phyloP scores from a whole-genome alignment of 331 rosid genomes.

The Malus hybrid region DNA sequence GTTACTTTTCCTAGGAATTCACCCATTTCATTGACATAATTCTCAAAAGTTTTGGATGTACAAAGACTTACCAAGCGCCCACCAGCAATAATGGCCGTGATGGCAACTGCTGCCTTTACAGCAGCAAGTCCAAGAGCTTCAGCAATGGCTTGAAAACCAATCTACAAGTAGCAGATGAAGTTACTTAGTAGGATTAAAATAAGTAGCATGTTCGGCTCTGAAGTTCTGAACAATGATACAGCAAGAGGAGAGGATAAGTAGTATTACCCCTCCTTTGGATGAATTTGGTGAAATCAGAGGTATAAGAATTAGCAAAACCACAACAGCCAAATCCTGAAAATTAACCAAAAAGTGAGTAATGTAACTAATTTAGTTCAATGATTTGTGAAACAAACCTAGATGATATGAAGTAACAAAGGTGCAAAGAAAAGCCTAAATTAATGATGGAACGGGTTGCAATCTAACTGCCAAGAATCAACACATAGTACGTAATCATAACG shows the following conservation, averaged over 20 bases:
- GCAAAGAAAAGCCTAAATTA: not conserved
- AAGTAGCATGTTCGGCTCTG: slow-evolving; percentile 2
- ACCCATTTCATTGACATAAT: not conserved
- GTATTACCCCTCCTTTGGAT: slow-evolving; percentile 98
- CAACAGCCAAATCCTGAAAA: slow-evolving; percentile 97
- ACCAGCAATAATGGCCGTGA: slow-evolving; percentile 91
- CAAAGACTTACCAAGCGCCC: slow-evolving; percentile 81
- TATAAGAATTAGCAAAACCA: slow-evolving; percentile 94
- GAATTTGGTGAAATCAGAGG: slow-evolving; percentile 98
- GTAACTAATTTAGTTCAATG: slow-evolving; percentile 16
- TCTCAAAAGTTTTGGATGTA: not conserved
- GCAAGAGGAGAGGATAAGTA: slow-evolving; percentile 9
- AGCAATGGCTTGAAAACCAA: slow-evolving; percentile 99
- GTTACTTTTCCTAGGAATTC: not conserved
- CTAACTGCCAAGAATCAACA: slow-evolving; percentile 1
- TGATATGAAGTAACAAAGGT: not conserved
- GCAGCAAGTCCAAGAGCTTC: slow-evolving; percentile 99
- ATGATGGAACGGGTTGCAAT: not conserved
- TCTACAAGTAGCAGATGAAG: slow-evolving; percentile 33
- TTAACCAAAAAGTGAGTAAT: slow-evolving; percentile 19
- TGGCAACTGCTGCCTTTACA: slow-evolving; percentile 90
- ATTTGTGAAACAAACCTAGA: not conserved
- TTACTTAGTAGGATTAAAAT: slow-evolving; percentile 11
- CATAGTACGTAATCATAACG: not conserved
- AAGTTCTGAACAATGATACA: slow-evolving; percentile 8